Conservation (phyloP, 176 grass and related monocot genomes). For the Typha latifolia region DNA sequence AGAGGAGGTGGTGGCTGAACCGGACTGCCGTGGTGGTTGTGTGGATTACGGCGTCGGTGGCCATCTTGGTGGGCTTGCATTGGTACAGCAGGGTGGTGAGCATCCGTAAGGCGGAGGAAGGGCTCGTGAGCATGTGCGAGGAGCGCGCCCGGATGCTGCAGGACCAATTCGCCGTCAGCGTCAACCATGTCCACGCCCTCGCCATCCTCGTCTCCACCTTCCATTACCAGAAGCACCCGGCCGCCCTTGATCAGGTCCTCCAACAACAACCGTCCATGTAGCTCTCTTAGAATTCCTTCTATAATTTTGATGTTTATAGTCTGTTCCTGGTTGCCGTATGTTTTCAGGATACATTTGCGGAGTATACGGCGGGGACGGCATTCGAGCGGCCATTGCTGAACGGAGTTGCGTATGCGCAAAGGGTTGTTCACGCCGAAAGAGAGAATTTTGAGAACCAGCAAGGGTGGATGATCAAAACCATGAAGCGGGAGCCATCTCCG, state of each 20-base stretch:
- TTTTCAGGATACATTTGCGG: slow-evolving; percentile 68
- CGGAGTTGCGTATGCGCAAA: slow-evolving; percentile 83
- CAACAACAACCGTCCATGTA: neutral
- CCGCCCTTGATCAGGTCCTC: slow-evolving; percentile 82
- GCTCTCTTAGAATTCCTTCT: neutral
- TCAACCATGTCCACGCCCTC: slow-evolving; percentile 96
- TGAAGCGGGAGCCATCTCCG: slow-evolving; percentile 84
- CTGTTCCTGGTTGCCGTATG: slow-evolving; percentile 3
- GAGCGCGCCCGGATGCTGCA: slow-evolving; percentile 92
- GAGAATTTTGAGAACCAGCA: slow-evolving; percentile 65
- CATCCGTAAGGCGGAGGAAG: slow-evolving; percentile 55
- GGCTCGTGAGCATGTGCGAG: slow-evolving; percentile 83
- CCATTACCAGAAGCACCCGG: slow-evolving; percentile 77
- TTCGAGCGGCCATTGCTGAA: slow-evolving; percentile 87
- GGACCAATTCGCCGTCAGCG: slow-evolving; percentile 90
- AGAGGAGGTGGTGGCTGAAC: slow-evolving; percentile 10
- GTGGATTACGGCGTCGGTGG: slow-evolving; percentile 27
- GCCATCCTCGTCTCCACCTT: slow-evolving; percentile 97
- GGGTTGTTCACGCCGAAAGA: slow-evolving; percentile 63
- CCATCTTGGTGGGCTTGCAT: slow-evolving; percentile 23
- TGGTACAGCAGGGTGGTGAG: slow-evolving; percentile 16
- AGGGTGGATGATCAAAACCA: slow-evolving; percentile 90
- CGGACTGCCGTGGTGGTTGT: slow-evolving; percentile 20
- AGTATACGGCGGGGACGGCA: slow-evolving; percentile 69
- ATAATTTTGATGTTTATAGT: no score